Evolutionary conservation across 805 yeast genomes (phyloP), one percentile per base, ranked within the genome.

Genomic region (Geotrichum ghanense): DNA sequence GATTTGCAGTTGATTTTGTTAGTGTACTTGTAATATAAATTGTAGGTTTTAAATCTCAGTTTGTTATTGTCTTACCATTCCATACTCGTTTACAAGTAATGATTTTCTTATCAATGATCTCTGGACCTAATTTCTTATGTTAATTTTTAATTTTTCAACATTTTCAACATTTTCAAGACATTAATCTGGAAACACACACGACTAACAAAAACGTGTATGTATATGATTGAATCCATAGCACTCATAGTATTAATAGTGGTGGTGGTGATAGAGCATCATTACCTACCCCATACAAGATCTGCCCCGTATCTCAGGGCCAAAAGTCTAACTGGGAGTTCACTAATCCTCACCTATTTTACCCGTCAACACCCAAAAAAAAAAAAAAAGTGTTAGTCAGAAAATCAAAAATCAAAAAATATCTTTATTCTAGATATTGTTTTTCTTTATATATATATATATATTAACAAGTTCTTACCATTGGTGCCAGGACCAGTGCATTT

Each of bases 311-410:
- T 75, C 21, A 92, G 70, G 0, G 96, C 81, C 53, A 89, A 61
- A 5, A 90, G 70, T 47, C 98, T 71, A 6, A 88, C 81, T 3
- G 98, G 97, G 3, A 92, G 74, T 66, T 92, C 98, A 10, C 97
- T 95, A 37, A 90, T 83, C 27, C 98, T 72, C 44, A 90, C 96
- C 64, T 52, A 24, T n/a, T n/a, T n/a, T n/a, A n/a, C n/a, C n/a
- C n/a, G n/a, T n/a, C n/a, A n/a, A n/a, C n/a, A n/a, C n/a, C n/a
- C n/a, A n/a, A n/a, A n/a, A n/a, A n/a, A n/a, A n/a, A n/a, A n/a
- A n/a, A n/a, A n/a, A n/a, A 31, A 31, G 37, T 12, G 20, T 7
- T 12, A 14, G 48, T 24, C 19, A 22, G 22, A 45, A 23, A 12
- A 22, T 17, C 47, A 22, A 2, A 2, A 9, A 7, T 45, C 40